Conservation (phyloP, 164 flowering plant species). For the Magnolia officinalis region DNA sequence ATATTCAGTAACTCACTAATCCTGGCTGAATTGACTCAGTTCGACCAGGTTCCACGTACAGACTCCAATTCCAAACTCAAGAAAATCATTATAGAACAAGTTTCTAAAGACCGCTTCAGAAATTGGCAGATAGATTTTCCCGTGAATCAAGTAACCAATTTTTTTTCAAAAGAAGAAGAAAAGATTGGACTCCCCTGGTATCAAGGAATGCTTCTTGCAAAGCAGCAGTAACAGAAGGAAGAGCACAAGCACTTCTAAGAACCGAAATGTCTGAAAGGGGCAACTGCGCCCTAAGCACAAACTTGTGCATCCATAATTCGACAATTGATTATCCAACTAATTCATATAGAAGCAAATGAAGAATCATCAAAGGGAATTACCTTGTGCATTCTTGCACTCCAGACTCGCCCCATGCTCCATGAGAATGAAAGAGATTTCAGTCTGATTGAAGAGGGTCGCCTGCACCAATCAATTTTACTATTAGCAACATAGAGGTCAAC, state of each 20-base stretch:
- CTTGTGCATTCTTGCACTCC: constrained; percentile 81
- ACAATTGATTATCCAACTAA: background rate
- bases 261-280: too few relatives aligned
- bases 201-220: background rate
- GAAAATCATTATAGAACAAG: background rate
- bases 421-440: constrained; percentile 79
- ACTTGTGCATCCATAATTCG: background rate
- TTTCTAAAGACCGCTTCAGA: background rate
- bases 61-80: background rate
- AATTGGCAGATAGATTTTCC: background rate
- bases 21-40: background rate
- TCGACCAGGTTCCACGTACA: background rate
- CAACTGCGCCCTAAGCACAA: too few relatives aligned
- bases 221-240: too few relatives aligned
- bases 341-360: too few relatives aligned
- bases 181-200: background rate
- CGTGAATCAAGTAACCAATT: background rate
- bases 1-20: background rate
- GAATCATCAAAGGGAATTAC: constrained; percentile 29
- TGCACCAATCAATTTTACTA: constrained; percentile 23
- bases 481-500: background rate
- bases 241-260: too few relatives aligned
- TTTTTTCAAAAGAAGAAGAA: too few relatives aligned
- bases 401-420: constrained; percentile 81
- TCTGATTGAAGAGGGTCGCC: constrained; percentile 92